Conservation (phyloP, 306 rosid species). For the Rosa persica region DNA sequence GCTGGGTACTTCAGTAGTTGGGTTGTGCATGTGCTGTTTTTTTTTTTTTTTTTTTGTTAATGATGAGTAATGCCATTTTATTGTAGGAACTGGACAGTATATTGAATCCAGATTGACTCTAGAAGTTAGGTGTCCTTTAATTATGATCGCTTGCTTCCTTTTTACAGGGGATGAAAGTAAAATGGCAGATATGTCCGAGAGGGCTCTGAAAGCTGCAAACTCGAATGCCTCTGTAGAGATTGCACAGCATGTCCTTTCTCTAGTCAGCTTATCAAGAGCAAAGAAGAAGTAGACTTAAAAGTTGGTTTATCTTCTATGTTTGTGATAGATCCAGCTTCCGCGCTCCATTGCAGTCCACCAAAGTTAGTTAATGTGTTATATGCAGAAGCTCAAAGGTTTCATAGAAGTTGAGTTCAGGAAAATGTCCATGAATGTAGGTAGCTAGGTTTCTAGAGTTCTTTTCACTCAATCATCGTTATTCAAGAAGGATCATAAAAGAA, state of each 20-base stretch:
- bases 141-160: neutral
- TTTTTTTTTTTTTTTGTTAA: neutral
- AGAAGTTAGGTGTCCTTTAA: neutral
- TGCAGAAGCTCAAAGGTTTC: conserved; percentile 6
- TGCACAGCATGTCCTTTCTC: conserved; percentile 53
- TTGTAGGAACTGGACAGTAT: neutral
- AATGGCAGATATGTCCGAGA: conserved; percentile 72
- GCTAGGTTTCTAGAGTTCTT: neutral
- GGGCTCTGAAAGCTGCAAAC: conserved; percentile 67
- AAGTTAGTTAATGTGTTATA: neutral
- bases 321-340: neutral
- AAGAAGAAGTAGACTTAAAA: conserved; percentile 14
- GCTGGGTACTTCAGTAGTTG: neutral
- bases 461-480: neutral
- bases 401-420: neutral
- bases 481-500: neutral
- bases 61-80: neutral
- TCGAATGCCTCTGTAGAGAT: conserved; percentile 61
- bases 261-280: conserved; percentile 36
- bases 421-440: conserved; percentile 7
- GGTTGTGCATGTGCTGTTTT: neutral
- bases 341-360: neutral
- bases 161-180: conserved; percentile 53
- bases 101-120: neutral
- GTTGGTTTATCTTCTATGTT: neutral